Evolutionary conservation across 2,329 filamentous ascomycete species (phyloP).

Genomic region (Hypoxylon sp.): DNA sequence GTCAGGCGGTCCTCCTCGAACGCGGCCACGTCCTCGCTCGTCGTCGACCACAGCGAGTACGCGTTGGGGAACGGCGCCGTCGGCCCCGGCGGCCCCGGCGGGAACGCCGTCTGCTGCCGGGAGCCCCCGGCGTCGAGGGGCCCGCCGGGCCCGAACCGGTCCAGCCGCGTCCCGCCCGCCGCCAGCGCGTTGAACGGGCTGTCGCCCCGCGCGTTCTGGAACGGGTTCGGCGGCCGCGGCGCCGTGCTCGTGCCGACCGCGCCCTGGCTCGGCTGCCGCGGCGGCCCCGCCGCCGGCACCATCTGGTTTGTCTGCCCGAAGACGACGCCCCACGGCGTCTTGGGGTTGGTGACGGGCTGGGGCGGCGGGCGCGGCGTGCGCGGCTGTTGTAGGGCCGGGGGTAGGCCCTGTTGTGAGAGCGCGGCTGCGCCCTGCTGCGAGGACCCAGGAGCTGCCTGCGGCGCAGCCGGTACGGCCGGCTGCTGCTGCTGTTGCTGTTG

Average conservation of each 20-base stretch:
- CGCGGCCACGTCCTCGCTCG: slow-evolving; percentile 17
- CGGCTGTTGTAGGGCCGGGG: no score
- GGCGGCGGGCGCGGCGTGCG: no score
- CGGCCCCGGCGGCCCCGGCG: background rate
- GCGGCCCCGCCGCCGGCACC: no score
- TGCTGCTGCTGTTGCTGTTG: no score
- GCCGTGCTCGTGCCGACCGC: no score
- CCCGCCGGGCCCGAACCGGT: background rate
- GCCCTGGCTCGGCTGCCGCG: background rate
- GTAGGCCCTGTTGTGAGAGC: no score
- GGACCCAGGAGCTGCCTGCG: no score
- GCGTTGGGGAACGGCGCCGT: slow-evolving; percentile 19
- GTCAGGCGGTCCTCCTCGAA: background rate
- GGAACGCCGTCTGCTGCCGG: background rate
- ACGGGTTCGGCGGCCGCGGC: background rate
- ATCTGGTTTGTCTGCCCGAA: background rate
- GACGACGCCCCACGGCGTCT: no score
- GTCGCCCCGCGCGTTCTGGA: background rate
- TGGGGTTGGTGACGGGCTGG: no score
- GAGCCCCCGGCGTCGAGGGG: background rate
- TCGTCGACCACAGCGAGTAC: slow-evolving; percentile 14
- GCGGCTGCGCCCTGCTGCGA: no score
- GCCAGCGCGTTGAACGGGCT: background rate
- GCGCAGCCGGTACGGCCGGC: no score
- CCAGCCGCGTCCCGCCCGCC: background rate